These are phyloP conservation scores for Debaryomyces hansenii DNA, from an alignment of 805 yeast species.

Conservation along the genomic window DNA sequence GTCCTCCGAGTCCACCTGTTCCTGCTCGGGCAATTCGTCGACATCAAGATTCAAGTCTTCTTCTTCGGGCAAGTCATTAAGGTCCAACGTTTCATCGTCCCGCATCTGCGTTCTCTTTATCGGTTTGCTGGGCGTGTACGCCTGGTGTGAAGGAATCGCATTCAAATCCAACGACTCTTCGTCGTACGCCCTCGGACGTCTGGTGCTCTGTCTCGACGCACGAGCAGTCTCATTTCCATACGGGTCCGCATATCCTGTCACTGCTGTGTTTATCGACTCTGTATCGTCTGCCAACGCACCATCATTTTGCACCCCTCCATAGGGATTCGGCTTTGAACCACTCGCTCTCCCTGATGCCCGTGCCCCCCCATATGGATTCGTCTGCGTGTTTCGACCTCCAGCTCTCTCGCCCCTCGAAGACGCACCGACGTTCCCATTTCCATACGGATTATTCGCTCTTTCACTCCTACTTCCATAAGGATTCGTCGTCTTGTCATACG, in stretches of 20 bases:
- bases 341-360: neutral
- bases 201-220: constrained; percentile 5
- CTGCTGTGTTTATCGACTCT: neutral
- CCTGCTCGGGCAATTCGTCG: constrained; percentile 38
- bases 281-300: neutral
- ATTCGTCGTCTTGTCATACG: neutral
- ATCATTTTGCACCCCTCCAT: constrained; percentile 4
- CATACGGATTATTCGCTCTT: constrained; percentile 8
- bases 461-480: neutral
- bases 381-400: neutral
- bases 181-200: constrained; percentile 16
- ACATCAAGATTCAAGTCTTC: constrained; percentile 42
- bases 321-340: constrained; percentile 8
- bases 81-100: constrained; percentile 29
- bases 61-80: constrained; percentile 32
- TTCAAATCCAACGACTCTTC: constrained; percentile 37
- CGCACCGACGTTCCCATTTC: neutral
- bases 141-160: constrained; percentile 33
- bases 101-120: constrained; percentile 15
- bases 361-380: constrained; percentile 8
- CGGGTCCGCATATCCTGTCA: neutral
- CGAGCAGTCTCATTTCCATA: neutral
- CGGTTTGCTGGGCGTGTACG: constrained; percentile 21
- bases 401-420: neutral
- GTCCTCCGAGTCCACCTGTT: constrained; percentile 60